These are phyloP conservation scores for Cajanus cajan DNA, from an alignment of 306 rosid genomes.

Conservation along the genomic window DNA sequence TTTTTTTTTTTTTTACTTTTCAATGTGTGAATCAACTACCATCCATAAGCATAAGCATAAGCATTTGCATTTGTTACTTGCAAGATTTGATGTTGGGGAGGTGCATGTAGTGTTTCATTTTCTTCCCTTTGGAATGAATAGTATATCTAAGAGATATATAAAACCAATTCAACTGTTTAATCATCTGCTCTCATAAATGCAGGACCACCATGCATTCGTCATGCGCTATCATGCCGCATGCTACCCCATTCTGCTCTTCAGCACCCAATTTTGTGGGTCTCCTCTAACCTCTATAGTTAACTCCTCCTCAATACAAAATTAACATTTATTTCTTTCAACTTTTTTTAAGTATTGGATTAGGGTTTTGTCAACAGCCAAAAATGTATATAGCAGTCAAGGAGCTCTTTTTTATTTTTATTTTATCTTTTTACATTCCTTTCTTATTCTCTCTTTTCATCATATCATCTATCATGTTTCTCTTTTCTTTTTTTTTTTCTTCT, in stretches of 20 bases:
- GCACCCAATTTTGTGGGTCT: constrained; percentile 26
- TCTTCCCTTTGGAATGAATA: constrained; percentile 19
- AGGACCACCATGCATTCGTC: constrained; percentile 50
- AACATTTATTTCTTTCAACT: not conserved
- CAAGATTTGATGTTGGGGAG: constrained; percentile 20
- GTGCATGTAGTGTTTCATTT: constrained; percentile 21
- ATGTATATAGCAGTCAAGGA: too few species aligned
- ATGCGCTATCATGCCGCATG: constrained; percentile 57
- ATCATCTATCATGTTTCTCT: too few species aligned
- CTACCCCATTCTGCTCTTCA: constrained; percentile 20
- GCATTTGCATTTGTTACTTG: constrained; percentile 22
- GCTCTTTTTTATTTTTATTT: too few species aligned
- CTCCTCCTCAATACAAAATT: not conserved
- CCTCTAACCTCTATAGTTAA: not conserved
- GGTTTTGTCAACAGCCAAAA: too few species aligned
- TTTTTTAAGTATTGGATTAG: not conserved
- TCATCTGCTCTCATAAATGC: constrained; percentile 13
- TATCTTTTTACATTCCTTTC: too few species aligned
- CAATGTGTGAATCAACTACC: constrained; percentile 30
- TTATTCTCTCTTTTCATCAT: too few species aligned
- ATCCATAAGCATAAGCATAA: not conserved
- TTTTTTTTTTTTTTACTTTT: constrained; percentile 22
- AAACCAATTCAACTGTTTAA: constrained; percentile 23
- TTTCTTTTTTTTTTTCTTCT: not conserved
- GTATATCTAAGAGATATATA: not conserved